Base-by-base conservation (phyloP, 2,329 filamentous ascomycete genomes). In the Calycina herbarum region DNA sequence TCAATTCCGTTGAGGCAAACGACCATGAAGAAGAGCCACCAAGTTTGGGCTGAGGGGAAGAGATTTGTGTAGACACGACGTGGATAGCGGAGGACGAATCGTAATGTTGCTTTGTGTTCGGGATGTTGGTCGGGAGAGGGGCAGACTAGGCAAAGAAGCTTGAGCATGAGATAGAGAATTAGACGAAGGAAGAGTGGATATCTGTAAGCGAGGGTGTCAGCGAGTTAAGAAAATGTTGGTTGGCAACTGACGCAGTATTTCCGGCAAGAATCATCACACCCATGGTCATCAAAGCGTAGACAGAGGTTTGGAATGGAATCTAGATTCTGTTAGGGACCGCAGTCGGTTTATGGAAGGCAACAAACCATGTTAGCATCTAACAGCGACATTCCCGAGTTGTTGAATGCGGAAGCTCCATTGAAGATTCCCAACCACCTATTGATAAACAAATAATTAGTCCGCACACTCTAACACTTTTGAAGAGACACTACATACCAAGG, bases 311-410 rank as follows among this genome's bases (percentile, higher is more conserved):
- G 29, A 82, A 76, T 15, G 79, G 78, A 60, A 78, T 78, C 77
- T 75, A 57, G 3, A 24, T 7, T 27, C 6, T 1, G 48, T 67
- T 17, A 68, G 15, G 33, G 63, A 2, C 17, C 20, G 24, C 56
- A 45, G 11, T 20, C 29, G n/a, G 17, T 45, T 29, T 10, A 31
- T n/a, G 31, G 11, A 24, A 31, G 29, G 45, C 33, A 35, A 66
- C 68, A 79, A 67, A 78, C 78, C 77, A 92, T 88, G 72, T 89
- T 90, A 51, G 84, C 82, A 73, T 91, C 87, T 13, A 90, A 77
- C 42, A 90, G 79, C 24, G 84, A 85, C 86, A 91, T 89, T 51
- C 88, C 88, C n/a, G 83, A 87, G 70, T 90, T 91, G 76, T 89
- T 90, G 76, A 91, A 91, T 0, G 88, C 88, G 20, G 86, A 89